Conservation (phyloP, 75 land plant species). For the Isoetes taiwanensis region DNA sequence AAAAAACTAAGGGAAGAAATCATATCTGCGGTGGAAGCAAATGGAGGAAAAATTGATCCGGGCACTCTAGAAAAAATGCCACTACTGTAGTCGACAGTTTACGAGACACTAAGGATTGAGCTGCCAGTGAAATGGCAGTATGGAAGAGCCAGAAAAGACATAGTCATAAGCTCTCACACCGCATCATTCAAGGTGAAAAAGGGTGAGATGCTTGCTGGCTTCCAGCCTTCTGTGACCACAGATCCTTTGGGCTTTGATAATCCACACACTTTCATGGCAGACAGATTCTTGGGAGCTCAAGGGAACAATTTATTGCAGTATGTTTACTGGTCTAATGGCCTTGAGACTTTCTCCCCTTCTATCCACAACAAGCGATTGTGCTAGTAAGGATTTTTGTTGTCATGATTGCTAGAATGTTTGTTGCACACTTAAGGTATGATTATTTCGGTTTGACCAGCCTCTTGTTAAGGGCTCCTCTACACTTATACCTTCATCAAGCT, state of each 20-base stretch:
- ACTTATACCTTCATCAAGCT: too few relatives aligned
- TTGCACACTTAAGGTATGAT: neutral
- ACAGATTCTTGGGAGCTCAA: neutral
- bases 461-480: too few relatives aligned
- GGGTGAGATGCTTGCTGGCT: too few relatives aligned
- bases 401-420: neutral
- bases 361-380: neutral
- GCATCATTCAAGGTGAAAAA: too few relatives aligned
- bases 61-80: constrained; percentile 32
- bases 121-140: constrained; percentile 75
- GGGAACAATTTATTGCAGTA: neutral
- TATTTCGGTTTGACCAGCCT: neutral
- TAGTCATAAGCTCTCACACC: constrained; percentile 27
- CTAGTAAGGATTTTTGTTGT: neutral
- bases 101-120: constrained; percentile 55
- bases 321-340: neutral
- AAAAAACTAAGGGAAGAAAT: constrained; percentile 36
- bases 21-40: constrained; percentile 22
- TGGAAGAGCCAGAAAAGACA: constrained; percentile 56
- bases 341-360: neutral
- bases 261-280: too few relatives aligned
- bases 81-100: constrained; percentile 49
- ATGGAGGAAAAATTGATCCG: constrained; percentile 28
- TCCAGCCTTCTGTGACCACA: too few relatives aligned
- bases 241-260: too few relatives aligned